Evolutionary conservation across 2,329 filamentous ascomycete genomes (phyloP), one percentile per base, ranked within the genome.

Genomic region (Microcera coccophila): DNA sequence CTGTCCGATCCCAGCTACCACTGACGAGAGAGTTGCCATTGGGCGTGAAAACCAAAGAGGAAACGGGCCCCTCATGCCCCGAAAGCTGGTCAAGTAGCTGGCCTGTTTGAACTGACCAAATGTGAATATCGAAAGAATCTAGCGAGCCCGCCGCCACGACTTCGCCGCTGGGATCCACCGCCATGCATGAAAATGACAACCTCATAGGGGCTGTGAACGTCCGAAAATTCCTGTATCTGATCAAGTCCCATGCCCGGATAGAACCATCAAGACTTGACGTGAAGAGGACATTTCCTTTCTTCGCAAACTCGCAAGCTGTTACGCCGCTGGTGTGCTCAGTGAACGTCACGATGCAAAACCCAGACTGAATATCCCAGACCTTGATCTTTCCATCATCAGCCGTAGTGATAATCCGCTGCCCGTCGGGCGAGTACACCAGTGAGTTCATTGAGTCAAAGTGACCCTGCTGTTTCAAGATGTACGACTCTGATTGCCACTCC

Each of bases 401-500:
- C 2, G 89, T 86, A 0, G 93, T 98, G 46, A 98, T 85, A 50
- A 98, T 88, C 29, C 87, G 84, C 60, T 95, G 88, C 4, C 93
- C 91, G 59, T 96, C 91, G 0, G 93, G 90, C 4, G 93, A 91
- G 67, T 97, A 98, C 8, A 87, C 85, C 4, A 98, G 74, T 1
- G 90, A 80, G 65, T 97, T 97, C 80, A 97, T 90, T 2, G 89
- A 86, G 63, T 98, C 93, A 52, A 95, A 90, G 67, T 98, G 93
- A 0, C 91, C 93, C 66, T 97, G 93, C 62, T 98, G 93, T 68
- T 98, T 98, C 36, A 98, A 73, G 45, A 98, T 94, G 65, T 98
- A 98, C 5, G 91, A 97, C 66, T 98, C 94, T 0, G 93, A 98
- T 63, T 97, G 91, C 90, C 94, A 98, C 65, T 98, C 93, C 93